These are phyloP conservation scores for Crithidia bombi DNA, from an alignment of 208 protist species.

Conservation along the genomic window DNA sequence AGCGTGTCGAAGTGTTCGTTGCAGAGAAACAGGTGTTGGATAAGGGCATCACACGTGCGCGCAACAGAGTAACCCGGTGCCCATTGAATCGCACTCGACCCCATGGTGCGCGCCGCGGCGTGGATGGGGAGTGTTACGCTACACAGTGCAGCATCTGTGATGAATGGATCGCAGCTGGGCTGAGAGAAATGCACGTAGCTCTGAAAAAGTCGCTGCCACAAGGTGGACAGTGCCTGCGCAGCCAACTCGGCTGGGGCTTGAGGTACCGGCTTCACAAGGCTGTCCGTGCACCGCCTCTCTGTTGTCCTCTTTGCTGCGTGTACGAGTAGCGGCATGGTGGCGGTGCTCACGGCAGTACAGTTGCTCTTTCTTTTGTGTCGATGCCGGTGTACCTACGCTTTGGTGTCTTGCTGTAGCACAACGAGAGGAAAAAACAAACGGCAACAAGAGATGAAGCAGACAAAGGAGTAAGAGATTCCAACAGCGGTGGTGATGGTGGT, in stretches of 20 bases:
- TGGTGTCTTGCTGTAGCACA: not conserved
- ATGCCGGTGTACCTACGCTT: not conserved
- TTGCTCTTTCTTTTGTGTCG: not conserved
- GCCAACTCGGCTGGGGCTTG: slow-evolving; percentile 8
- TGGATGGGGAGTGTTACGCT: not conserved
- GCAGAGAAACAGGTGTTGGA: slow-evolving; percentile 59
- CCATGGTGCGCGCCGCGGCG: not conserved
- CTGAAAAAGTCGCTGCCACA: slow-evolving; percentile 39
- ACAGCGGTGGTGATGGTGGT: too few relatives aligned
- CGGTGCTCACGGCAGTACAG: not conserved
- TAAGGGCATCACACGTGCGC: slow-evolving; percentile 48
- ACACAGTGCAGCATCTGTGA: not conserved
- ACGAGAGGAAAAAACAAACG: slow-evolving; percentile 25
- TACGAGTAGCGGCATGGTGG: slow-evolving; percentile 28
- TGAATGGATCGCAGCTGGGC: slow-evolving; percentile 28
- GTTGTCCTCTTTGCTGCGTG: not conserved
- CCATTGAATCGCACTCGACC: slow-evolving; percentile 26
- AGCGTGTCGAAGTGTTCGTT: slow-evolving; percentile 57
- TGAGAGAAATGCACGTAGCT: slow-evolving; percentile 39
- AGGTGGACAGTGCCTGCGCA: slow-evolving; percentile 23
- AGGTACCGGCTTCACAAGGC: slow-evolving; percentile 15
- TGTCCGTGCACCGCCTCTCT: not conserved
- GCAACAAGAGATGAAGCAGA: not conserved
- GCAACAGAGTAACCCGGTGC: slow-evolving; percentile 16
- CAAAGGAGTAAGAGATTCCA: slow-evolving; percentile 7